Conservation (phyloP, 2,329 filamentous ascomycete genomes). For the Fusarium nematophilum region DNA sequence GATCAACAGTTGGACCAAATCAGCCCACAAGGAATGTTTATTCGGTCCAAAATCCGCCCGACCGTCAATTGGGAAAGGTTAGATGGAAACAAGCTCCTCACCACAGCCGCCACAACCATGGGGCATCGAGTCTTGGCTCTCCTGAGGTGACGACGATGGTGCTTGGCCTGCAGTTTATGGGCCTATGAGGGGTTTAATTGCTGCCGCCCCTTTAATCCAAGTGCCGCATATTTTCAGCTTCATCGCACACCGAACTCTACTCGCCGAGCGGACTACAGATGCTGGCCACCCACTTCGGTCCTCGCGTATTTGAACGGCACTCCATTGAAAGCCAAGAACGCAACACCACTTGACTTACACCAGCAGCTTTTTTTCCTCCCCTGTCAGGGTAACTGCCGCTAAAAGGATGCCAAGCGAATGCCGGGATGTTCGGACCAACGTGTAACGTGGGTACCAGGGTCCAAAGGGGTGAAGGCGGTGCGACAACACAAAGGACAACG, state of each 20-base stretch:
- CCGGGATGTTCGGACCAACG: conserved; percentile 38
- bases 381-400: conserved; percentile 34
- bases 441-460: conserved; percentile 41
- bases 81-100: conserved; percentile 11
- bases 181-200: conserved; percentile 31
- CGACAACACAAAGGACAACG: conserved; percentile 8
- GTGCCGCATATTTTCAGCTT: conserved; percentile 9
- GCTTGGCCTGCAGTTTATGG: conserved; percentile 22
- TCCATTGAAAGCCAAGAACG: conserved; percentile 11
- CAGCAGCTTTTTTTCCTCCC: conserved; percentile 3
- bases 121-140: conserved; percentile 31
- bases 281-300: not conserved
- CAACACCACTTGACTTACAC: conserved; percentile 28
- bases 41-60: conserved; percentile 14
- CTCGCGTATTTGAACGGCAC: not conserved
- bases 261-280: no score
- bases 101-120: conserved; percentile 25
- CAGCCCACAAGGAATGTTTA: conserved; percentile 29
- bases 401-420: conserved; percentile 27
- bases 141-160: conserved; percentile 24
- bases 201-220: conserved; percentile 26
- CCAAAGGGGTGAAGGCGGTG: conserved; percentile 1
- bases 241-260: not conserved
- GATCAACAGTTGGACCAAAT: conserved; percentile 37
- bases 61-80: conserved; percentile 11